Conservation (phyloP, 139 green algal species). For the Ulvella scutata region DNA sequence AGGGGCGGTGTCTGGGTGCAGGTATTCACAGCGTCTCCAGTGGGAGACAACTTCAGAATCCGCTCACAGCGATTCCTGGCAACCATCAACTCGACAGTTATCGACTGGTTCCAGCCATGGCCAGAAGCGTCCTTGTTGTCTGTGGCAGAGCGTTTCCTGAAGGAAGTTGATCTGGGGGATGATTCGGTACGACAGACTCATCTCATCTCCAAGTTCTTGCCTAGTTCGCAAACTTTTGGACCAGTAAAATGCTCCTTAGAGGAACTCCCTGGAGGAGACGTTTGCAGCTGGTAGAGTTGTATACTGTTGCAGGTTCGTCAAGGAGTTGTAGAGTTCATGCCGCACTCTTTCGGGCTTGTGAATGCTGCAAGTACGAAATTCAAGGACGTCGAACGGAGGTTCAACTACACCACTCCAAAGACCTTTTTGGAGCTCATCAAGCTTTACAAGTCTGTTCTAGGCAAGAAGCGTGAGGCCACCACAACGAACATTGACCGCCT, state of each 20-base stretch:
- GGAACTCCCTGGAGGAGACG: too few relatives aligned
- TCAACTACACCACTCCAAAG: constrained; percentile 82
- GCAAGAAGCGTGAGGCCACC: constrained; percentile 35
- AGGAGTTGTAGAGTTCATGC: constrained; percentile 74
- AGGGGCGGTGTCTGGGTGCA: too few relatives aligned
- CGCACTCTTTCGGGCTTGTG: constrained; percentile 62
- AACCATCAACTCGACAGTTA: constrained; percentile 73
- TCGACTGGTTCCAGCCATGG: constrained; percentile 81
- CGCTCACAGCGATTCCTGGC: constrained; percentile 69
- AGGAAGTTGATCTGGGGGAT: constrained; percentile 48
- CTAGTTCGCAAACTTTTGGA: too few relatives aligned
- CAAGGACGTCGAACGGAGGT: constrained; percentile 48
- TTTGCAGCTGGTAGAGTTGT: too few relatives aligned
- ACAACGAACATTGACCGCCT: constrained; percentile 45
- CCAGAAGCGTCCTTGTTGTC: constrained; percentile 59
- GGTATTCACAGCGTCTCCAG: constrained; percentile 71
- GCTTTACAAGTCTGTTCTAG: constrained; percentile 72
- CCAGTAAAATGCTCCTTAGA: too few relatives aligned
- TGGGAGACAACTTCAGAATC: constrained; percentile 76
- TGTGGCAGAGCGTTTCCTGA: constrained; percentile 70
- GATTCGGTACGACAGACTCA: constrained; percentile 37
- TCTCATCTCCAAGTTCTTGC: too few relatives aligned
- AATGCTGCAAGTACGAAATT: constrained; percentile 46
- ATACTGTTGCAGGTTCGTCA: constrained; percentile 18
- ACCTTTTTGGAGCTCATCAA: constrained; percentile 82